A percentile compares a stretch with the other conserved stretches of the same genome.
Evolutionary conservation across 176 grass and related monocot genomes (phyloP).

Genomic region (Oryza meyeriana): DNA sequence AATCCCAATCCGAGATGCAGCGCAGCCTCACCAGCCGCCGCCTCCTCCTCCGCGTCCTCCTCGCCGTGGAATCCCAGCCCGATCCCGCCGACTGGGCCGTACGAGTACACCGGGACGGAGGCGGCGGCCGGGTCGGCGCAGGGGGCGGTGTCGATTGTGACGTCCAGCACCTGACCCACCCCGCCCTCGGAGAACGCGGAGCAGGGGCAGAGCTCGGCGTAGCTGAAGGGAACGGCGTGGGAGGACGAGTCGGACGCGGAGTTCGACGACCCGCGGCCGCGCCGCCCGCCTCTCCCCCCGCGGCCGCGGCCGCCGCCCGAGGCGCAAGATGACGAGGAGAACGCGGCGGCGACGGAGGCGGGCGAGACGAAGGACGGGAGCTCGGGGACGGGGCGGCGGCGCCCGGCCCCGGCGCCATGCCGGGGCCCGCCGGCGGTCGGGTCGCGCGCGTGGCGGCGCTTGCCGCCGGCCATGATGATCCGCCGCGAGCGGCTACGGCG

Average conservation of each 20-base stretch:
- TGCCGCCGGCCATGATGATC: constrained; percentile 52
- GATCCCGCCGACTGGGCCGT: constrained; percentile 39
- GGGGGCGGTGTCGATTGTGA: constrained; percentile 35
- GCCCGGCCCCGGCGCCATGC: constrained; percentile 30
- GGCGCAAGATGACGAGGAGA: constrained; percentile 30
- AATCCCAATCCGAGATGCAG: constrained; percentile 59
- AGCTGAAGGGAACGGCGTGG: constrained; percentile 43
- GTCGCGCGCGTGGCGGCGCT: constrained; percentile 44
- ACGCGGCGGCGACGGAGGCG: constrained; percentile 36
- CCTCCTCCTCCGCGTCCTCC: constrained; percentile 36
- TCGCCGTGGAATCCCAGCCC: constrained; percentile 44
- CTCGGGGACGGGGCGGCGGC: constrained; percentile 38
- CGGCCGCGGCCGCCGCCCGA: background rate
- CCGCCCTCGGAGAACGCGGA: background rate
- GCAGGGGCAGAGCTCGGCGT: constrained; percentile 10
- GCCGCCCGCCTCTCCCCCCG: background rate
- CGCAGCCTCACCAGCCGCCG: constrained; percentile 18
- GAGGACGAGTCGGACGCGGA: background rate
- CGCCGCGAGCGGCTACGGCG: background rate
- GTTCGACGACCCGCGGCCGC: background rate
- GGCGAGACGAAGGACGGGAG: constrained; percentile 49
- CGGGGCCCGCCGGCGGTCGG: constrained; percentile 58
- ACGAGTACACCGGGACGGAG: constrained; percentile 38
- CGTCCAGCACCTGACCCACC: constrained; percentile 11
- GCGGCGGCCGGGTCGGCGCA: constrained; percentile 21